Evolutionary conservation across 768 basidiomycete species (phyloP), one percentile per base, ranked within the genome.

Genomic region (Megacollybia marginata): DNA sequence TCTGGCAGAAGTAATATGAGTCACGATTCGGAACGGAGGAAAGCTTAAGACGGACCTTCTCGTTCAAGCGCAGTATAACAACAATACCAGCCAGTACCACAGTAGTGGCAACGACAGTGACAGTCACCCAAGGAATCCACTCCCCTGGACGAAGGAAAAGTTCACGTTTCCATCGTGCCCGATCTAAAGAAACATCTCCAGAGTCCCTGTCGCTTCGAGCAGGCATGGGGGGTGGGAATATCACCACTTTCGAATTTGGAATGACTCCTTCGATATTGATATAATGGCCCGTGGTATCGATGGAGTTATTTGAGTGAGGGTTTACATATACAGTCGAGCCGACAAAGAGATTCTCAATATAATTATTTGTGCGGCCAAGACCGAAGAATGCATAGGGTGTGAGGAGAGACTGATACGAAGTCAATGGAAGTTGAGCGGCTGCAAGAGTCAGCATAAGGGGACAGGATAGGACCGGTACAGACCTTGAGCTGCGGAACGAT

Each of bases 51-150:
- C 83, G 10, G 51, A 89, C 92, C 84, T 95, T 95, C 64, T 99
- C 96, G 57, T 84, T 92, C 58, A 92, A 61, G 72, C 95, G 92
- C 61, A 99, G 63, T 42, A 90, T 79, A 33, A 94, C 75, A 36
- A 95, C 91, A 47, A 95, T 88, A 9, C 82, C 68, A 1, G 86
- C 92, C 42, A 99, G 67, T 42, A 91, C 59, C 9, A 79, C 59
- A 46, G 85, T 90, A 11, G 85, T 80, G 3, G 76, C 80, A 8
- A 95, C 69, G 0, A 95, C 85, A 0, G 88, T 90, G 36, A 91
- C 67, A n/a, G 88, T 94, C 12, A 99, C 96, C 90, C 87, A 94
- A 1, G 92, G 92, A 53, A 97, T 92, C 93, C 94, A 99, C 59
- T 91, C 88, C 15, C 96, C 96, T 2, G 96, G 96, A 31, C 92